Conservation (phyloP, 1,139 yeast genomes). For the Meyerozyma sp. region DNA sequence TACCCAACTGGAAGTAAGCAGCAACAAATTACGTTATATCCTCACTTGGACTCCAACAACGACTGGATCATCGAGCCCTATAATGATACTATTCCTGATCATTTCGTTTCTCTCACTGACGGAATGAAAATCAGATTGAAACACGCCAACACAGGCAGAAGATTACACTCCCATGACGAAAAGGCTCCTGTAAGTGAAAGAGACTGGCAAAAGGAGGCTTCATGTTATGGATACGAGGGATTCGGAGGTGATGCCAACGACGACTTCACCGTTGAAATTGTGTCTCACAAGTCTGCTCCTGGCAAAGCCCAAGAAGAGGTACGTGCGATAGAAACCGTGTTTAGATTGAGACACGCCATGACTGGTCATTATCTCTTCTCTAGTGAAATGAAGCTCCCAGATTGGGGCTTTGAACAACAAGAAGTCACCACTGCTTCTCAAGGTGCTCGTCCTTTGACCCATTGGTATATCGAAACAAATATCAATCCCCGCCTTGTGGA, state of each 20-base stretch:
- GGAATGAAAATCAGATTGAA: conserved; percentile 77
- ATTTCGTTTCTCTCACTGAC: conserved; percentile 61
- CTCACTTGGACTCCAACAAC: conserved; percentile 87
- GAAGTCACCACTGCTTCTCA: conserved; percentile 90
- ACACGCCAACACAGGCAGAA: conserved; percentile 65
- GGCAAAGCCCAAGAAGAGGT: conserved; percentile 60
- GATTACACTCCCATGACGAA: conserved; percentile 94
- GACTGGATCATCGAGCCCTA: conserved; percentile 76
- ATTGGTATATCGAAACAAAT: conserved; percentile 89
- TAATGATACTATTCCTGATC: conserved; percentile 44
- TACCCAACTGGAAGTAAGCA: conserved; percentile 93
- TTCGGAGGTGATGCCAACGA: conserved; percentile 95
- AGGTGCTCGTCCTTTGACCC: conserved; percentile 67
- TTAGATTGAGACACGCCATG: conserved; percentile 85
- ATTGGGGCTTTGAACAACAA: conserved; percentile 96
- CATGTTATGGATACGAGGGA: conserved; percentile 87
- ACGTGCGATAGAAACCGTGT: conserved; percentile 76
- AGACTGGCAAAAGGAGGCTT: conserved; percentile 95
- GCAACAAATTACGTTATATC: conserved; percentile 90
- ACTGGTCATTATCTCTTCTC: conserved; percentile 88
- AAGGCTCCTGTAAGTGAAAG: conserved; percentile 88
- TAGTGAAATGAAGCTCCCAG: conserved; percentile 79
- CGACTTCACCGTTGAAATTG: conserved; percentile 87
- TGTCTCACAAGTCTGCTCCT: conserved; percentile 48
- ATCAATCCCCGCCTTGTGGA: conserved; percentile 30